Conservation (phyloP, 306 rosid genomes). For the Castanospermum australe region DNA sequence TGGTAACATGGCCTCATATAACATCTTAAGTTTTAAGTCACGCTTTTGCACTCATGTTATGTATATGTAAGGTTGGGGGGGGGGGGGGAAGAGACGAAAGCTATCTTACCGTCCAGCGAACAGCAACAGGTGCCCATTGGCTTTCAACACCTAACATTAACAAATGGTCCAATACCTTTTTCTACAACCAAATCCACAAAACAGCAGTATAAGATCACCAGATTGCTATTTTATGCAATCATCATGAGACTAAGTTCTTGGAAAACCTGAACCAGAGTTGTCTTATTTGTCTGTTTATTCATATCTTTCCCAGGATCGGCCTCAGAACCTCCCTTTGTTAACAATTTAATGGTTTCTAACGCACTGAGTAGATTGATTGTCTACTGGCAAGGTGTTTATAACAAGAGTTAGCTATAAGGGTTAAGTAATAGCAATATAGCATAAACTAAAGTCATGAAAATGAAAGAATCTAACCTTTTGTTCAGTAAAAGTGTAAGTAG, state of each 20-base stretch:
- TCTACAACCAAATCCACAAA: slow-evolving; percentile 51
- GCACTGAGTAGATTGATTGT: slow-evolving; percentile 88
- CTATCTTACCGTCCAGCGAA: slow-evolving; percentile 72
- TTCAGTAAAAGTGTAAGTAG: slow-evolving; percentile 73
- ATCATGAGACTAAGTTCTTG: slow-evolving; percentile 1
- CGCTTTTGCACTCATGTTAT: background rate
- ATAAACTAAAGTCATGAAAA: slow-evolving; percentile 25
- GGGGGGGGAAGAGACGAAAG: slow-evolving; percentile 8
- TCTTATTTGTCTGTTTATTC: slow-evolving; percentile 73
- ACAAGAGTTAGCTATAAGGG: slow-evolving; percentile 49
- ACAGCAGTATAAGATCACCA: slow-evolving; percentile 31
- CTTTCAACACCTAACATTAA: slow-evolving; percentile 86
- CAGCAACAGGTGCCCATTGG: slow-evolving; percentile 91
- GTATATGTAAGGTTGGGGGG: background rate
- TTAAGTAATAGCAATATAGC: slow-evolving; percentile 27
- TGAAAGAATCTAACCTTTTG: slow-evolving; percentile 81
- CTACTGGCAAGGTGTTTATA: slow-evolving; percentile 81
- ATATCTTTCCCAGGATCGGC: slow-evolving; percentile 74
- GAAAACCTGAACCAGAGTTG: slow-evolving; percentile 82
- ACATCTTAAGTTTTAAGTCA: background rate
- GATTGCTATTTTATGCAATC: slow-evolving; percentile 22
- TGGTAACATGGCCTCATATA: background rate
- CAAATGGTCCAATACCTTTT: slow-evolving; percentile 78
- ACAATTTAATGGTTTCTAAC: slow-evolving; percentile 75
- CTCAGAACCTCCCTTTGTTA: slow-evolving; percentile 73